Base-by-base conservation (phyloP, 805 yeast genomes). In the Lipomyces yamadae region DNA sequence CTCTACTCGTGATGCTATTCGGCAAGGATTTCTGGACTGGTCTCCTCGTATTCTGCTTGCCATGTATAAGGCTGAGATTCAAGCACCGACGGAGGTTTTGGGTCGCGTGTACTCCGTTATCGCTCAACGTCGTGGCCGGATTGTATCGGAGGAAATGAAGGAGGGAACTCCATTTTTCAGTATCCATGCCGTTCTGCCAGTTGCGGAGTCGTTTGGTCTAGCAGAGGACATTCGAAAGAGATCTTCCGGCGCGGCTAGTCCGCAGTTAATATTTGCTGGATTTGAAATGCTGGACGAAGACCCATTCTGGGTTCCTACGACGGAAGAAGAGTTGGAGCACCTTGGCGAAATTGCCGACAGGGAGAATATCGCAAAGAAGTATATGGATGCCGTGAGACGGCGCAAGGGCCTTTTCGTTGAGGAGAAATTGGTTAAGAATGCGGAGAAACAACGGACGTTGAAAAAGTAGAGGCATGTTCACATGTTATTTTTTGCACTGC, bases 261-360 rank as follows among this genome's bases (percentile, higher is more conserved):
- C 99, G 0, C 99, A 95, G 77, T 82, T 95, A 62, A 91, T 93
- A 8, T 95, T 94, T 74, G 84, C 90, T 35, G 98, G 98, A 0
- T 95, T 85, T 76, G 95, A 92, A 74, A 81, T 88, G 70, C 85
- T 94, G 61, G 96, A 92, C 70, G 85, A 89, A 71, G 98, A 95
- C 81, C 99, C 99, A 56, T 95, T 90, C 82, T 95, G 99, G 99
- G 97, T 95, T 15, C 99, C 99, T 13, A 91, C 95, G 2, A 95
- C 99, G 0, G 98, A 91, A 73, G 98, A 92, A 76, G 99, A 95
- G 77, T 78, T 95, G 57, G 98, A 95, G 76, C 96, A 92, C 66
- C 81, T 91, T 56, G 99, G 99, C 34, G 97, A 91, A 70, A 85
- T 85, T 71, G 96, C 97, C 0, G 99, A 95, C 72, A 85, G 90